A percentile compares a stretch with the other conserved stretches of the same genome.
Evolutionary conservation across 495 filamentous ascomycete species (phyloP).

Genomic region (Neurospora pannonica): DNA sequence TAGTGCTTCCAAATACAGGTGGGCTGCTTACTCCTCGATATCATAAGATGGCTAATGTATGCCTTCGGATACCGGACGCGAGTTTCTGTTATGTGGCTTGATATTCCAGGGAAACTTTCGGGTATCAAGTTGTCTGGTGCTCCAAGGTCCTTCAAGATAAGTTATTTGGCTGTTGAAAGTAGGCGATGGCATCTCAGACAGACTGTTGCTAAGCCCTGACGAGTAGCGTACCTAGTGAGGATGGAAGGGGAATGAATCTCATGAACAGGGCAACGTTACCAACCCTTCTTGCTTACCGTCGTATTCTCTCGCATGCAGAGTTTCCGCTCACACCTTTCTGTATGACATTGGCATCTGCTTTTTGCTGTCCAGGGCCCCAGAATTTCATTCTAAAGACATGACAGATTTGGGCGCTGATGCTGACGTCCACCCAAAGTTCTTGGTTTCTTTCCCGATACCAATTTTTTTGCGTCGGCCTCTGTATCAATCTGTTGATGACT

Average conservation of each 20-base stretch:
- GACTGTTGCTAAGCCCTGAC: background rate
- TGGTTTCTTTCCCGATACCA: no score
- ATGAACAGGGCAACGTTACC: background rate
- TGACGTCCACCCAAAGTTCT: background rate
- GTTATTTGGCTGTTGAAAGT: background rate
- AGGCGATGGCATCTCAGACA: background rate
- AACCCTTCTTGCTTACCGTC: background rate
- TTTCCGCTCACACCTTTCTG: background rate
- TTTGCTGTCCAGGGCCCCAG: background rate
- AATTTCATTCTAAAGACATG: background rate
- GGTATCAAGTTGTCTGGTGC: background rate
- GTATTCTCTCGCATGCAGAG: background rate
- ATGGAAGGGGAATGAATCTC: background rate
- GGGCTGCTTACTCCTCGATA: background rate
- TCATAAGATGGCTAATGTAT: background rate
- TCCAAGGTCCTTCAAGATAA: background rate
- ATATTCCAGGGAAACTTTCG: background rate
- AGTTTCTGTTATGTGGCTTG: background rate
- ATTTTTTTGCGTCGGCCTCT: no score
- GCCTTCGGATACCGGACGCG: background rate
- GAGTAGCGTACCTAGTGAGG: background rate
- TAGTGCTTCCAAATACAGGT: background rate
- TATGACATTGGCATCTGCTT: background rate
- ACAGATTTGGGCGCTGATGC: background rate
- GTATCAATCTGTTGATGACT: background rate